Base-by-base conservation (phyloP, 169 alveolate species). In the Plasmodium chabaudi region DNA sequence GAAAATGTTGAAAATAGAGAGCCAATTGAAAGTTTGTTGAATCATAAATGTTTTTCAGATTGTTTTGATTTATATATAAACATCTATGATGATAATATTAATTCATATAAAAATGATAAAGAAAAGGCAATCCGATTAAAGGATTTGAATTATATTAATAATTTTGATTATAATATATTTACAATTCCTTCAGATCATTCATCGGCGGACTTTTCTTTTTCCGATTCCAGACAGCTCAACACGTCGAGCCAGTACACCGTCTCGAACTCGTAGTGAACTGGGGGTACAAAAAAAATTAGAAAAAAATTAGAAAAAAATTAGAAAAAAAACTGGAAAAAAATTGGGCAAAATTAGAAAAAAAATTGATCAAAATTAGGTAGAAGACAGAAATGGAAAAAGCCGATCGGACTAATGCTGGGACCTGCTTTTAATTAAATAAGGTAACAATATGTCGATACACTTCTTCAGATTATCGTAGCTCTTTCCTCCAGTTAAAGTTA, bases 401-500 rank as follows among this genome's bases (percentile, higher is more conserved):
- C 42, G 5, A 34, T 4, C 51, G 12, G 15, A 34, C 9, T 65
- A 79, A 60, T 79, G 89, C 23, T 79, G 89, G 0, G 89, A 79
- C 23, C 64, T 79, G 42, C 89, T 79, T 65, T 65, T 79, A 42
- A 79, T 79, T 27, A 79, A 9, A 70, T 79, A 79, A 19, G 89
- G 89, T 1, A 65, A 79, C 27, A 79, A 59, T 39, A 79, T 79
- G 25, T 79, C 70, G 19, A 79, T 79, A 47, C 89, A 79, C 25
- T 25, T 79, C 59, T 79, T 77, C 13, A 79, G 71, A 19, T 79
- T 79, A 46, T 79, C 82, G 23, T 79, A 79, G 57, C 89, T 79
- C 51, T 79, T 79, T 12, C 89, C 96, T 42, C 96, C 96, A 17
- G 96, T 94, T 59, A 94, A 67, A 61, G 94, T 92, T 56, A 94